Evolutionary conservation across 345 rosid species (phyloP).

Genomic region (Brassica incana): DNA sequence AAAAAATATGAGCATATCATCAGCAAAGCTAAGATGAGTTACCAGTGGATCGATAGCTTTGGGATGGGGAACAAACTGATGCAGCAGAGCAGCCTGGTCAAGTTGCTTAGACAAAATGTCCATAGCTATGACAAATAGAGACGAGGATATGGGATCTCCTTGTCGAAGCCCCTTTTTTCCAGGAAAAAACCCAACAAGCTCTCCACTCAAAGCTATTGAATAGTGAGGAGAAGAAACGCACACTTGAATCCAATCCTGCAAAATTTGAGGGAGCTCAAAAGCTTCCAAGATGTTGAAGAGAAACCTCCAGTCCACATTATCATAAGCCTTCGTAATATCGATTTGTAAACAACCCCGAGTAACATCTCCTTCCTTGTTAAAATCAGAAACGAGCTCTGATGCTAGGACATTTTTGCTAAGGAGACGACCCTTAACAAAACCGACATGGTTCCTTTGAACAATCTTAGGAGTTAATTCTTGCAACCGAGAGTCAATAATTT

Average conservation of each 20-base stretch:
- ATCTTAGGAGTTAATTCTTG: not conserved
- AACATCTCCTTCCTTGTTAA: not conserved
- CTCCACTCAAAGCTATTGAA: not conserved
- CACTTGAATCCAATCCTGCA: not conserved
- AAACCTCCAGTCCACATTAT: not conserved
- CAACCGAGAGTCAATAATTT: not conserved
- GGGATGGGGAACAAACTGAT: not conserved
- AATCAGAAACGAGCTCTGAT: not conserved
- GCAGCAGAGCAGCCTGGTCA: not conserved
- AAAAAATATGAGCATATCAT: not conserved
- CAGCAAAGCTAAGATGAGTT: not conserved
- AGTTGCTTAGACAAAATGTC: not conserved
- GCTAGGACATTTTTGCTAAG: not conserved
- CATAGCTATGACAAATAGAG: not conserved
- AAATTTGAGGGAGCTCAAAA: not conserved
- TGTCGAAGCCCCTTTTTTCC: not conserved
- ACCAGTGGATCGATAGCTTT: not conserved
- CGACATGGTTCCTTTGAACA: not conserved
- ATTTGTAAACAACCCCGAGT: not conserved
- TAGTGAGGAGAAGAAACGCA: not conserved
- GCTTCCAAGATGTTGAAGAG: not conserved
- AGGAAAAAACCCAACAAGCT: not conserved
- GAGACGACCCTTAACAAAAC: not conserved
- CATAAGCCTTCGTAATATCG: not conserved
- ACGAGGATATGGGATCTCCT: not conserved